Percentiles rank a stretch among this genome's conserved stretches.
Evolutionary conservation across 164 flowering plant genomes (phyloP).

Genomic region (Magnolia sinica): DNA sequence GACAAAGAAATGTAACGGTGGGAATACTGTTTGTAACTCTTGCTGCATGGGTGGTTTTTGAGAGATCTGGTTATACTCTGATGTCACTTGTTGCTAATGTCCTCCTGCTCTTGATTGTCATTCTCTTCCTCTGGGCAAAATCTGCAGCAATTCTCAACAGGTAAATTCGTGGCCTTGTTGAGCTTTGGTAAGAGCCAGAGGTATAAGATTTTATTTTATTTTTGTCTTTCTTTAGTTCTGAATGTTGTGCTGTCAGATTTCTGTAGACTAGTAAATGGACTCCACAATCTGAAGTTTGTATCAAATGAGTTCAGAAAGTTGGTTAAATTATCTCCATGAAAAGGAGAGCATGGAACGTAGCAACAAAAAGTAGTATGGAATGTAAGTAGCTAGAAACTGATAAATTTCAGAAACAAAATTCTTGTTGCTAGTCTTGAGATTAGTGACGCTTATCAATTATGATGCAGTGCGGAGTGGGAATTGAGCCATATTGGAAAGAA

Average conservation of each 20-base stretch:
- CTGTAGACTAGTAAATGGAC: not conserved
- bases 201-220: not conserved
- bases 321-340: too few relatives aligned
- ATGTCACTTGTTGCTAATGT: constrained; percentile 74
- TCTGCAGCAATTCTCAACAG: constrained; percentile 83
- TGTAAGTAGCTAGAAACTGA: too few relatives aligned
- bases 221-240: not conserved
- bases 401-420: not conserved
- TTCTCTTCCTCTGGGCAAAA: constrained; percentile 93
- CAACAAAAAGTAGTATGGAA: too few relatives aligned
- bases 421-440: not conserved
- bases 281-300: too few relatives aligned
- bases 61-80: constrained; percentile 77
- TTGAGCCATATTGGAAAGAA: not conserved
- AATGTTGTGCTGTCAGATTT: not conserved
- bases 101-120: constrained; percentile 57
- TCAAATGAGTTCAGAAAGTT: too few relatives aligned
- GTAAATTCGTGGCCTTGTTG: constrained; percentile 22
- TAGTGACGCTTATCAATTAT: not conserved
- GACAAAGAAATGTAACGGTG: constrained; percentile 48
- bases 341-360: too few relatives aligned
- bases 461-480: not conserved
- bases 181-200: not conserved
- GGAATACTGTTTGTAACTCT: constrained; percentile 52
- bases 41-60: constrained; percentile 83